Conservation (phyloP, 139 green algal species). For the Mychonastes homosphaera region DNA sequence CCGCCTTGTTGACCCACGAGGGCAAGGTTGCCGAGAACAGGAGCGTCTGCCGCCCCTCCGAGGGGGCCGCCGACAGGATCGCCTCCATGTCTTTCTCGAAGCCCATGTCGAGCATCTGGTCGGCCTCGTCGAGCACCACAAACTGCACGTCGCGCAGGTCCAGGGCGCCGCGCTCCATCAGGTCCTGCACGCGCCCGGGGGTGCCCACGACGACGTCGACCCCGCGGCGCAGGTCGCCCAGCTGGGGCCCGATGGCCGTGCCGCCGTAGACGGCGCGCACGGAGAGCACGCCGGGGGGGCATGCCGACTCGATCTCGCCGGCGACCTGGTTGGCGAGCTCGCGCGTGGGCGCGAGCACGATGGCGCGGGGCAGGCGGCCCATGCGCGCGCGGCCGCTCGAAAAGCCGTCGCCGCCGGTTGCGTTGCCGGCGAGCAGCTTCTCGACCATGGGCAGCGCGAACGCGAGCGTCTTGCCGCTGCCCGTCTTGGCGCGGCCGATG, state of each 20-base stretch:
- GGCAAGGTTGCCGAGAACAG: slow-evolving; percentile 96
- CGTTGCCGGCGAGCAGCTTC: slow-evolving; percentile 52
- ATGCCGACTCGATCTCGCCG: slow-evolving; percentile 72
- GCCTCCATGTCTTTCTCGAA: slow-evolving; percentile 97
- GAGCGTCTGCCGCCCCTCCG: slow-evolving; percentile 75
- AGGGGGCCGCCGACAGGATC: slow-evolving; percentile 63
- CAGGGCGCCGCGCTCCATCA: slow-evolving; percentile 74
- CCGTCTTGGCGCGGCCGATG: slow-evolving; percentile 87
- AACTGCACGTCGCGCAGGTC: slow-evolving; percentile 56
- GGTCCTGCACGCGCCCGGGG: slow-evolving; percentile 90
- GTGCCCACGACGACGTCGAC: slow-evolving; percentile 95
- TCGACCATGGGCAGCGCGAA: slow-evolving; percentile 96
- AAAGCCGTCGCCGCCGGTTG: neutral
- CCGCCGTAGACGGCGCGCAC: slow-evolving; percentile 84
- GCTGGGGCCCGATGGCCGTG: slow-evolving; percentile 45
- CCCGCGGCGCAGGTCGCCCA: slow-evolving; percentile 49
- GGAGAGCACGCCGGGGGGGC: slow-evolving; percentile 46
- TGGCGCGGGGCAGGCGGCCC: slow-evolving; percentile 50
- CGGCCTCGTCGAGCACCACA: slow-evolving; percentile 94
- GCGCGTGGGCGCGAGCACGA: slow-evolving; percentile 91
- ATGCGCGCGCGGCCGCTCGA: slow-evolving; percentile 4
- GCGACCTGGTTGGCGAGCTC: slow-evolving; percentile 99
- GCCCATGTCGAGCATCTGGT: slow-evolving; percentile 95
- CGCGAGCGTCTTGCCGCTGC: slow-evolving; percentile 94
- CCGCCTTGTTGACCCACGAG: slow-evolving; percentile 84